Percentiles rank a stretch among this genome's conserved stretches.
These are phyloP conservation scores for Phaeosphaeria sp. DNA, from an alignment of 2,329 filamentous ascomycete genomes.

Conservation along the genomic window DNA sequence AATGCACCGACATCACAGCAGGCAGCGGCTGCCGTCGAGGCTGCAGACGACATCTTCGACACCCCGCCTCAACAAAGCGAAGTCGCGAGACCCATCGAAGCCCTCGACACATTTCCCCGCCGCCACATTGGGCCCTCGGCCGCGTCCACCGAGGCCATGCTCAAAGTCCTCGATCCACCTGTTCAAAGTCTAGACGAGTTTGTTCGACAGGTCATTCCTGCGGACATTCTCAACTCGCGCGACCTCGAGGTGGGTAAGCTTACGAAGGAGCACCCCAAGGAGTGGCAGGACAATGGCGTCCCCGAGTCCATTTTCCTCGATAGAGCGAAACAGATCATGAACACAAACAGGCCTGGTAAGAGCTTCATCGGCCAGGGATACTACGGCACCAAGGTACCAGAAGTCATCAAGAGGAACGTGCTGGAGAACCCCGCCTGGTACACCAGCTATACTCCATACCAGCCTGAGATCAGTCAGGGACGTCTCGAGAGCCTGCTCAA, in stretches of 20 bases:
- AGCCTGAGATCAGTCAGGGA: constrained; percentile 96
- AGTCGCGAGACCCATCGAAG: constrained; percentile 43
- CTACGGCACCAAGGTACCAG: constrained; percentile 82
- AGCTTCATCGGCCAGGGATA: constrained; percentile 88
- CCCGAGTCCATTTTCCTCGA: constrained; percentile 67
- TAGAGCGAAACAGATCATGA: constrained; percentile 61
- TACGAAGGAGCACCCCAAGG: constrained; percentile 49
- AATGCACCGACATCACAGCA: constrained; percentile 22
- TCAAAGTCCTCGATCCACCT: constrained; percentile 77
- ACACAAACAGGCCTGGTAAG: constrained; percentile 66
- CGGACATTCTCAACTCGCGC: constrained; percentile 74
- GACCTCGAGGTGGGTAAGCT: constrained; percentile 61
- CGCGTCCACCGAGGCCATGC: constrained; percentile 75
- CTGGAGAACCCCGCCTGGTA: constrained; percentile 96
- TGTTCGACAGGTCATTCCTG: constrained; percentile 80
- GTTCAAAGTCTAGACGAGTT: constrained; percentile 79
- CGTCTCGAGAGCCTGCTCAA: constrained; percentile 90
- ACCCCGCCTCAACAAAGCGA: constrained; percentile 27
- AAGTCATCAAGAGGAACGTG: constrained; percentile 91
- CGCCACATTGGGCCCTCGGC: constrained; percentile 87
- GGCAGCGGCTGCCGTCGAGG: constrained; percentile 25
- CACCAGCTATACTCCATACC: constrained; percentile 96
- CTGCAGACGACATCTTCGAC: constrained; percentile 41
- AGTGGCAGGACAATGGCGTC: constrained; percentile 44
- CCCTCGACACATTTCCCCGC: constrained; percentile 72